These are phyloP conservation scores for Debaryomyces psychrophilus DNA, from an alignment of 1,139 yeast species.

Conservation along the genomic window DNA sequence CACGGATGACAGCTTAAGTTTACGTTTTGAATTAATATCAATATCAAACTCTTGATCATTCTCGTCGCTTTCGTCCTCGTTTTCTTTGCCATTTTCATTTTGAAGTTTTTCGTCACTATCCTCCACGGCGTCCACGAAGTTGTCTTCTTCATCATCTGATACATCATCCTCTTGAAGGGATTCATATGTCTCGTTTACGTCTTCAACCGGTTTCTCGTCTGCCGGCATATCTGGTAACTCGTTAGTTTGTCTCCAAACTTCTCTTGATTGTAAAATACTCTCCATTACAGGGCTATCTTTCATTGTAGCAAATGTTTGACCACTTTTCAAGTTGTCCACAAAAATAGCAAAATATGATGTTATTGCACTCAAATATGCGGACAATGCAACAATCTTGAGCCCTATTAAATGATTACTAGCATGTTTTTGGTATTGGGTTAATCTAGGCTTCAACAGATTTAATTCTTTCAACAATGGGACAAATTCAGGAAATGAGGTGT, in stretches of 20 bases:
- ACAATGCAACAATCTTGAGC: conserved; percentile 67
- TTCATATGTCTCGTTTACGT: conserved; percentile 13
- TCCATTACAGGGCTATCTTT: conserved; percentile 91
- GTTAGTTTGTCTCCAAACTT: conserved; percentile 85
- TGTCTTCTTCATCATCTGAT: conserved; percentile 20
- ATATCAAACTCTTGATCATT: conserved; percentile 35
- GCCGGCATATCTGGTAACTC: conserved; percentile 40
- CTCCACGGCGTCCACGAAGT: conserved; percentile 21
- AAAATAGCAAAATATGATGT: conserved; percentile 77
- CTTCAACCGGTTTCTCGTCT: conserved; percentile 13
- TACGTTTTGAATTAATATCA: conserved; percentile 54
- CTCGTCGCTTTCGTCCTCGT: conserved; percentile 20
- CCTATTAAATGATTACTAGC: conserved; percentile 37
- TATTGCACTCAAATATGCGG: conserved; percentile 75
- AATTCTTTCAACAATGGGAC: conserved; percentile 75
- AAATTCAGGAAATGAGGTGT: conserved; percentile 80
- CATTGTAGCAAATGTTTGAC: conserved; percentile 63
- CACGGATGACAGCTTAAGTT: conserved; percentile 36
- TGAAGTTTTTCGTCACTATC: conserved; percentile 22
- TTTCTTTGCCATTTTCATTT: conserved; percentile 31
- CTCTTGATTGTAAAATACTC: conserved; percentile 75
- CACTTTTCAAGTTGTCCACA: conserved; percentile 54
- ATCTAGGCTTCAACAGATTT: conserved; percentile 44
- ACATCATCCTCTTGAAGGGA: conserved; percentile 12
- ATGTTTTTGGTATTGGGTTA: conserved; percentile 34